Evolutionary conservation across 129 eudicot genomes (phyloP).

Genomic region (Tagetes erecta): DNA sequence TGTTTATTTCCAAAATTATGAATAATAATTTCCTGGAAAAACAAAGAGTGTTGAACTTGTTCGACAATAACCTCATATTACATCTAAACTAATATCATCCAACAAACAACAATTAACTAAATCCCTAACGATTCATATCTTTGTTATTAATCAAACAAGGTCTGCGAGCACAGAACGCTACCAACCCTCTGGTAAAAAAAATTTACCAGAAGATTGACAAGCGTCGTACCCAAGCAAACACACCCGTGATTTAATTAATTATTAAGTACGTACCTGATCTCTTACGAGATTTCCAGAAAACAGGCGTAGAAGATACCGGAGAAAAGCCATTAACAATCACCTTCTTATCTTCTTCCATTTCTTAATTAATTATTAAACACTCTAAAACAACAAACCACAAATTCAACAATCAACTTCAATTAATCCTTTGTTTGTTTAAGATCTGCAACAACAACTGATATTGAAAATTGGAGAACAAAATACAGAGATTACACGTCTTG

Average conservation of each 20-base stretch:
- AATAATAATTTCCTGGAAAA: neutral
- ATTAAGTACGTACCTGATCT: slow-evolving; percentile 50
- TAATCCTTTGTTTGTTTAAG: neutral
- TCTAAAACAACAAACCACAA: neutral
- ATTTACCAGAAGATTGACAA: too few relatives aligned
- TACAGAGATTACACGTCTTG: neutral
- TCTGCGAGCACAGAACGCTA: too few relatives aligned
- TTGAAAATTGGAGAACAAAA: too few relatives aligned
- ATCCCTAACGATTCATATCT: too few relatives aligned
- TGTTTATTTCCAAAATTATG: too few relatives aligned
- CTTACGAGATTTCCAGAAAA: slow-evolving; percentile 82
- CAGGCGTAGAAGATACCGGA: slow-evolving; percentile 68
- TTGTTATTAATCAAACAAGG: too few relatives aligned
- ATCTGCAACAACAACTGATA: too few relatives aligned
- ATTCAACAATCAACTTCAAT: neutral
- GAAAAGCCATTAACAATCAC: slow-evolving; percentile 64
- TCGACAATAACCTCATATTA: neutral
- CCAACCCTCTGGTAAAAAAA: too few relatives aligned
- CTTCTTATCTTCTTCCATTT: slow-evolving; percentile 46
- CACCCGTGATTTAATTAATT: neutral
- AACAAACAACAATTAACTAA: too few relatives aligned
- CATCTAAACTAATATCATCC: too few relatives aligned
- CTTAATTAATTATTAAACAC: neutral
- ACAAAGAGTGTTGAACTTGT: neutral
- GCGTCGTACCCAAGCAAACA: too few relatives aligned